phyloP scores from a whole-genome alignment of 2,329 filamentous ascomycete species.

The Verticillium klebahnii region DNA sequence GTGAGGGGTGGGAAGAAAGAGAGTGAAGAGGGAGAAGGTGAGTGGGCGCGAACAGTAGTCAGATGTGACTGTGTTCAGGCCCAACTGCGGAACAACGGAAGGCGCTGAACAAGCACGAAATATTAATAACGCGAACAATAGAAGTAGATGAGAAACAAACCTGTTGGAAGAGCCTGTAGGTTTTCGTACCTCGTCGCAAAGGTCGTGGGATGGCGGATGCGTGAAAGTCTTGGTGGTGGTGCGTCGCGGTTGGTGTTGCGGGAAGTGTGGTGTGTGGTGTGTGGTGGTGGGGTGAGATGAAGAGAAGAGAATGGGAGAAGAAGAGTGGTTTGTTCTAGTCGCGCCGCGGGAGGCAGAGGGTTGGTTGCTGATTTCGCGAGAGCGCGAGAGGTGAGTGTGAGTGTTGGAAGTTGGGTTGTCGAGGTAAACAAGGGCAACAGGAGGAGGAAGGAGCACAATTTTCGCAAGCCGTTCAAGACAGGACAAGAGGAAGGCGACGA shows the following conservation, averaged over 20 bases:
- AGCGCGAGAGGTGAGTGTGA: too few species aligned
- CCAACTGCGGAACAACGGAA: not conserved
- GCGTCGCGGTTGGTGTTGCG: too few species aligned
- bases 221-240: not conserved
- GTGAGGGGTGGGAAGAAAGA: not conserved
- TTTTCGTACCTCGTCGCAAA: not conserved
- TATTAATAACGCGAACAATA: not conserved
- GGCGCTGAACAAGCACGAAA: not conserved
- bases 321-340: not conserved
- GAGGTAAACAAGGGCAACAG: not conserved
- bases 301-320: not conserved
- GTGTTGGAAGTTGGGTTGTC: too few species aligned
- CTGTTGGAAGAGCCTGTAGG: not conserved
- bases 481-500: not conserved
- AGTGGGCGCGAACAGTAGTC: not conserved
- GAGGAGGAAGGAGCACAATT: not conserved
- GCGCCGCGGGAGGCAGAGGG: not conserved
- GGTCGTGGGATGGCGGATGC: not conserved
- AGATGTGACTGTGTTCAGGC: not conserved
- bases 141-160: not conserved
- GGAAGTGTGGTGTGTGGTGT: too few species aligned
- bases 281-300: not conserved
- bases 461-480: not conserved
- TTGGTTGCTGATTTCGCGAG: too few species aligned
- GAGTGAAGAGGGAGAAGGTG: not conserved